Percentiles rank a stretch among this genome's conserved stretches.
Evolutionary conservation across 2,329 filamentous ascomycete species (phyloP).

Genomic region (Stromatinia cepivora): DNA sequence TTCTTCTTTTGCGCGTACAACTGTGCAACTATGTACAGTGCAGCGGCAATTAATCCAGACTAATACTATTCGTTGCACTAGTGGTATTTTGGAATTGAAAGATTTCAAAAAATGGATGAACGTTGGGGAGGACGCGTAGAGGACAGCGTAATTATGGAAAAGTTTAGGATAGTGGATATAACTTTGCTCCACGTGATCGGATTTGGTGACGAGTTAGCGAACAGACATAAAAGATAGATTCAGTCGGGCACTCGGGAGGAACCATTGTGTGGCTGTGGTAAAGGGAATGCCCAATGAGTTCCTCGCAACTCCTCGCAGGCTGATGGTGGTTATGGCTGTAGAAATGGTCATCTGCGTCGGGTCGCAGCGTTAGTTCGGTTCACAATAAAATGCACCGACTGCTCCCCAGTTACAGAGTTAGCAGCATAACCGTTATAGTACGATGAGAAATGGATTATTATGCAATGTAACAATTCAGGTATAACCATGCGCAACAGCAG

Average conservation of each 20-base stretch:
- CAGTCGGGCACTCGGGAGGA: background rate
- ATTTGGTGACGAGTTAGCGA: conserved; percentile 8
- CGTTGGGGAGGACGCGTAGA: conserved; percentile 5
- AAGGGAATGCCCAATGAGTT: background rate
- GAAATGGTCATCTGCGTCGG: background rate
- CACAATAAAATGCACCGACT: background rate
- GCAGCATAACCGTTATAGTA: background rate
- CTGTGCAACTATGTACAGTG: background rate
- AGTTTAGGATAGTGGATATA: conserved; percentile 18
- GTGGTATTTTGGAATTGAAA: background rate
- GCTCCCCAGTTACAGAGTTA: background rate
- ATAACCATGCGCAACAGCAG: background rate
- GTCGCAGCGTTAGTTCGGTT: background rate
- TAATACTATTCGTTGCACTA: background rate
- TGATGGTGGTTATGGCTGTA: background rate
- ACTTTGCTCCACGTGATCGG: background rate
- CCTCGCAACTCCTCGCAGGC: background rate
- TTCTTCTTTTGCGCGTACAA: background rate
- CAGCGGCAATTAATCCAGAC: background rate
- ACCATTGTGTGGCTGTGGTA: background rate
- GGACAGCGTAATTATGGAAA: conserved; percentile 19
- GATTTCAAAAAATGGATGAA: background rate
- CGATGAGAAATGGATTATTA: background rate
- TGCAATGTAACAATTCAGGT: background rate
- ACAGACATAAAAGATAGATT: background rate